Conservation (phyloP, 2,329 filamentous ascomycete genomes). For the Aspergillus alliaceus region DNA sequence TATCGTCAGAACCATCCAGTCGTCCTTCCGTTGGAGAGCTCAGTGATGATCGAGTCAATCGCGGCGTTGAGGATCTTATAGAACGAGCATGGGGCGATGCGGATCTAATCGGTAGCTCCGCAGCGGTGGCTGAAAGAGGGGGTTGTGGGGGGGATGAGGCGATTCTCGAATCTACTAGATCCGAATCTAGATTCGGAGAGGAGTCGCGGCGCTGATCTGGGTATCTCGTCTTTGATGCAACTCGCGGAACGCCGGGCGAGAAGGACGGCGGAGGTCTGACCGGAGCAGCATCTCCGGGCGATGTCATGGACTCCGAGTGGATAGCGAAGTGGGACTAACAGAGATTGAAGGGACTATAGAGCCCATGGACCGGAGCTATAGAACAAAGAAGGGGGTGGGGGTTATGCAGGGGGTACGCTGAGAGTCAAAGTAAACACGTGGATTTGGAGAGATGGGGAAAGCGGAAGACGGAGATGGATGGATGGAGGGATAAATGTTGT, state of each 20-base stretch:
- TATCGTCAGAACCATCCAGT: constrained; percentile 55
- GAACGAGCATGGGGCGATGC: constrained; percentile 65
- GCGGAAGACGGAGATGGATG: background rate
- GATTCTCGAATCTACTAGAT: constrained; percentile 54
- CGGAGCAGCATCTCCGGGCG: constrained; percentile 63
- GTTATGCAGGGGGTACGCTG: background rate
- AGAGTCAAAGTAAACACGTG: background rate
- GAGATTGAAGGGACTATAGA: constrained; percentile 21
- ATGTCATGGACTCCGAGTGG: constrained; percentile 62
- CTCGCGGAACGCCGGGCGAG: constrained; percentile 63
- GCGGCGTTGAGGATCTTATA: constrained; percentile 55
- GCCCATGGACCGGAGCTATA: constrained; percentile 28
- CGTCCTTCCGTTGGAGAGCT: constrained; percentile 54
- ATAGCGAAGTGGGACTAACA: constrained; percentile 21
- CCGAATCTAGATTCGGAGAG: constrained; percentile 43
- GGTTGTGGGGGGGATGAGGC: constrained; percentile 56
- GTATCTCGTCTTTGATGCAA: constrained; percentile 60
- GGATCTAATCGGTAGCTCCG: constrained; percentile 67
- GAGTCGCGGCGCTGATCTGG: constrained; percentile 52
- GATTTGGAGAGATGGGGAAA: background rate
- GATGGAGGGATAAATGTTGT: constrained; percentile 1
- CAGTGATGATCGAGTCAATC: constrained; percentile 48
- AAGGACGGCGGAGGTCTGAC: constrained; percentile 69
- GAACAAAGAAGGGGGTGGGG: background rate
- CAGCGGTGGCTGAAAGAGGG: constrained; percentile 58